Evolutionary conservation across 1,284 basidiomycete species (phyloP), one percentile per base, ranked within the genome.

Genomic region (Cryptococcus neoformans): DNA sequence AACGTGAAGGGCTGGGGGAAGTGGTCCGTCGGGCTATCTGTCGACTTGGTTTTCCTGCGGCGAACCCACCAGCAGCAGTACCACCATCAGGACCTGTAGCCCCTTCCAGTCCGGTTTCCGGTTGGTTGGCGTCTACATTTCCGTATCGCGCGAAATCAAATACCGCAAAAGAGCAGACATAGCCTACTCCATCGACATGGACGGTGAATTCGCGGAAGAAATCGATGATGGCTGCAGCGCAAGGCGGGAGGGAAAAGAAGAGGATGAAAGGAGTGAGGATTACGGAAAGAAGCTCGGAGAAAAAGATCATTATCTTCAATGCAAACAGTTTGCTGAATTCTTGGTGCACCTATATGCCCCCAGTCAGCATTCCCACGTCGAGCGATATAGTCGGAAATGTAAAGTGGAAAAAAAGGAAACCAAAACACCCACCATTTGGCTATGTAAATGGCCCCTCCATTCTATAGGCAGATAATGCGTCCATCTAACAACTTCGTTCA

Each of bases 181-280:
- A 95, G 9, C 96, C 95, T 2, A 96, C 82, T 1, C 93, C 92
- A 65, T 97, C 94, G 37, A 99, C 89, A 74, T 98, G 94, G 0
- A 99, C 87, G 0, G 92, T 90, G 71, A 96, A 98, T 78, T 97
- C 93, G 49, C 92, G 84, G 82, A 97, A 96, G 72, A 98, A 96
- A 73, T 98, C 94, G 59, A 97, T 84, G 63, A 97, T 89, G 0
- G 87, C 87, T 6, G 89, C 87, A 2, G 94, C 90, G 70, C 91
- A 94, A 0, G 80, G 80, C 0, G 95, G 94, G 6, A 99, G 82
- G 12, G 92, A 91, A 72, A 89, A 88, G 87, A 91, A 93, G 6
- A 99, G 81, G 51, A 99, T 87, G 68, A 96, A 91, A 0, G 95
- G 95, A 2, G 95, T 99, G 52, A 96, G 81, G 49, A 98, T 81